Evolutionary conservation across 2,329 filamentous ascomycete genomes (phyloP), one percentile per base, ranked within the genome.

Genomic region (Trichophyton schoenleinii): DNA sequence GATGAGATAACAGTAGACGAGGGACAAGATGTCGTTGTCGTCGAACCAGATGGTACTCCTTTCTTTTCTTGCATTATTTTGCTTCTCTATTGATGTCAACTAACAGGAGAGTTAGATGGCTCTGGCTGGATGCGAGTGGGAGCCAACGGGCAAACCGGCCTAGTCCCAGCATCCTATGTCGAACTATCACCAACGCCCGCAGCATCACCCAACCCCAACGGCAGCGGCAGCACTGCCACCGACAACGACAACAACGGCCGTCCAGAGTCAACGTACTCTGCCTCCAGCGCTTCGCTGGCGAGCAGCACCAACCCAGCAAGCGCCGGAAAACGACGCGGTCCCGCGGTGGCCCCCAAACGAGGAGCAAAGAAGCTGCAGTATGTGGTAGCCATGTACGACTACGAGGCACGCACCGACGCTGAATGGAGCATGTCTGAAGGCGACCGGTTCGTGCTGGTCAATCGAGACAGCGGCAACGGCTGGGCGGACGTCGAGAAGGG

Each of bases 401-500:
- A 99, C 72, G 80, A 86, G 59, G 90, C 92, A 18, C 86, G 90
- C 68, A 91, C 85, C 66, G 89, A 95, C 4, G 83, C 84, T 6
- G 94, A 99, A 75, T 91, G 92, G 73, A 90, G 81, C 69, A 99
- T 99, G 89, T 72, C 73, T 0, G 92, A 95, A 74, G 94, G 94
- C 0, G 94, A 99, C 74, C 83, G 86, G 59, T 95, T 99, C 69
- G 91, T 99, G 44, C 79, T 99, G 36, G 85, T 96, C 64, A 91
- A 86, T 68, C 86, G 89, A 61, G 92, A 97, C 70, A 82, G 86
- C 0, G 94, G 94, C 1, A 94, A 97, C 76, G 94, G 94, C 0
- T 99, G 94, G 94, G 89, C 87, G 31, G 94, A 97, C 77, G 94
- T 99, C 18, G 94, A 97, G 77, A 91, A 89, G 74, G 91, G 89